Base-by-base conservation (phyloP, 148 eudicot genomes). In the Salicornia ramosissima region DNA sequence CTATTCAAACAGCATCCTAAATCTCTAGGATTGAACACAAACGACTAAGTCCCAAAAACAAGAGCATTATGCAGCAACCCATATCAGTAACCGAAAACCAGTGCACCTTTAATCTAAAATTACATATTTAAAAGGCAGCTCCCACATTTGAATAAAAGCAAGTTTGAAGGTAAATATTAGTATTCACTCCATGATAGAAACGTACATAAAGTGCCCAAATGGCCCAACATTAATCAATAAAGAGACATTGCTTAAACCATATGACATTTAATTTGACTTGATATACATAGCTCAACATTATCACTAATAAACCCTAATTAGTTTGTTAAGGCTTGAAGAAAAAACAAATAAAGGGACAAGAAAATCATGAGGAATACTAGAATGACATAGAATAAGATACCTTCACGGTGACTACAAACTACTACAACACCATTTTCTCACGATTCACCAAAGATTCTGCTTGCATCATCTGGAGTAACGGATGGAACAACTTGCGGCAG, bases 381-480 rank as follows among this genome's bases (percentile, higher is more conserved):
- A 64, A 6, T 18, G 16, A 57, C 24, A 29, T 30, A 39, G 40
- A 64, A 28, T 21, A 29, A 2, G 73, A 46, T 78, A 81, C 81
- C 84, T 78, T 77, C 49, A 81, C 84, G 24, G 84, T 68, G 58
- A 78, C 81, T 24, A 71, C 71, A 39, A n/a, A 81, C 81, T 58
- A 81, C 74, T 74, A 81, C 84, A 57, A 78, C 68, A 42, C 81
- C 81, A 15, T 71, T 75, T 68, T 68, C 28, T 10, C 71, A 56
- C 56, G 84, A 81, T 69, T 71, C 74, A 68, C 51, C 26, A 47
- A 78, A 81, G 47, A 81, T 62, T 64, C 61, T 81, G 50, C 79
- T 81, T 0, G 84, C 84, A 12, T 78, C 81, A 42, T 77, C 84
- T 29, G 79, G 81, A 55, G 84, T 74, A 74, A 81, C 71, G 28